Percentiles rank a stretch among this genome's conserved stretches.
phyloP scores from a whole-genome alignment of 306 rosid species.

The Castanea crenata region DNA sequence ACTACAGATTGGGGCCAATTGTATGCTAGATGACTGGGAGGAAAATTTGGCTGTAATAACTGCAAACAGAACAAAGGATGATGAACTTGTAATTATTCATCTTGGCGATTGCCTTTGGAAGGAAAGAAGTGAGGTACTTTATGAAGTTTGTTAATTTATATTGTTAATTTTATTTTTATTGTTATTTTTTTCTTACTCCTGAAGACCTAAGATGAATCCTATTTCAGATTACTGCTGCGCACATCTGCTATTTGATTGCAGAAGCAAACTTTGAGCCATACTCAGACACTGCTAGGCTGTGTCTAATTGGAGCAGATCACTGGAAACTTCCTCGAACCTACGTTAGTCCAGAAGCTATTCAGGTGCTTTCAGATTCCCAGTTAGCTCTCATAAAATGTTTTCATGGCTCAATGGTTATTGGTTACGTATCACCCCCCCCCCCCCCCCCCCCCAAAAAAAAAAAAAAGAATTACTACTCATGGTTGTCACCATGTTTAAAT shows the following conservation, averaged over 20 bases:
- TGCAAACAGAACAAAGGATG: slow-evolving; percentile 93
- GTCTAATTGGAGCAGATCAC: slow-evolving; percentile 96
- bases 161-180: not conserved
- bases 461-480: not conserved
- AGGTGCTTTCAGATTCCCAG: slow-evolving; percentile 47
- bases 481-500: slow-evolving; percentile 3
- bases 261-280: slow-evolving; percentile 85
- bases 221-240: slow-evolving; percentile 85
- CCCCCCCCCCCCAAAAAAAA: no score
- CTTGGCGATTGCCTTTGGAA: slow-evolving; percentile 95
- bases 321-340: slow-evolving; percentile 90
- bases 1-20: slow-evolving; percentile 55
- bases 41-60: slow-evolving; percentile 87
- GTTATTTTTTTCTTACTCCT: not conserved
- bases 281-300: slow-evolving; percentile 83
- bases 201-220: slow-evolving; percentile 28
- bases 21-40: slow-evolving; percentile 92
- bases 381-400: not conserved
- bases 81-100: slow-evolving; percentile 81
- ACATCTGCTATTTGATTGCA: slow-evolving; percentile 92
- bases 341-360: slow-evolving; percentile 93
- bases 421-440: no score
- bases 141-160: slow-evolving; percentile 5
- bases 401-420: no score
- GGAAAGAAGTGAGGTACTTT: slow-evolving; percentile 79